Evolutionary conservation across 768 basidiomycete genomes (phyloP), one percentile per base, ranked within the genome.

Genomic region (Cytidiella melzeri): DNA sequence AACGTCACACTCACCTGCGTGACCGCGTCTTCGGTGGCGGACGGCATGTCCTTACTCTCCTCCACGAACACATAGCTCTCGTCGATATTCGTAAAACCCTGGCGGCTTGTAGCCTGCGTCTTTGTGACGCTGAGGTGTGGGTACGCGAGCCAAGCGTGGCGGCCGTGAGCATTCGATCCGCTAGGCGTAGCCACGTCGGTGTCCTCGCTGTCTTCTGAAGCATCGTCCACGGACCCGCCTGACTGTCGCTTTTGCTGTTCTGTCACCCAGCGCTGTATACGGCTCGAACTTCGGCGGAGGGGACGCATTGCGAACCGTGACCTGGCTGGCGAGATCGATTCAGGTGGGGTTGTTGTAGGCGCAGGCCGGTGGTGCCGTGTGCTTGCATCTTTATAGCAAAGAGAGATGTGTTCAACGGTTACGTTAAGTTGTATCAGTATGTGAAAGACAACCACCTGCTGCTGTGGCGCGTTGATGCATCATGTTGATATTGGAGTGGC

Each of bases 41-140:
- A 52, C 42, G 45, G 49, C 44, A 34, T 34, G 9, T 59, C 60
- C 10, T 62, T 58, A 41, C 57, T 61, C 27, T 64, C 65, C 45
- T 69, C 68, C 44, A 75, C 62, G 43, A 74, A 52, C 49, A 75
- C 69, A 54, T 69, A 75, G 50, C 70, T 68, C 19, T 73, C 65
- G 50, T 73, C 66, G 47, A 66, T 55, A 44, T 67, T 67, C 26
- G 60, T 62, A 11, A 54, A 57, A 37, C 69, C 72, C 47, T 71
- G 69, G 4, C 55, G 46, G 60, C 61, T 4, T 24, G 19, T 4
- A 40, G 26, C 4, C 39, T 15, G 24, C 27, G 47, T 20, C 30
- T 34, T 34, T 7, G 18, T 24, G 23, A 42, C 26, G 27, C 39
- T 66, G 50, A 67, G 50, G 43, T 69, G 67, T 10, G 72, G 69